Evolutionary conservation across 495 filamentous ascomycete genomes (phyloP).

Genomic region (Lichina pygmaea): DNA sequence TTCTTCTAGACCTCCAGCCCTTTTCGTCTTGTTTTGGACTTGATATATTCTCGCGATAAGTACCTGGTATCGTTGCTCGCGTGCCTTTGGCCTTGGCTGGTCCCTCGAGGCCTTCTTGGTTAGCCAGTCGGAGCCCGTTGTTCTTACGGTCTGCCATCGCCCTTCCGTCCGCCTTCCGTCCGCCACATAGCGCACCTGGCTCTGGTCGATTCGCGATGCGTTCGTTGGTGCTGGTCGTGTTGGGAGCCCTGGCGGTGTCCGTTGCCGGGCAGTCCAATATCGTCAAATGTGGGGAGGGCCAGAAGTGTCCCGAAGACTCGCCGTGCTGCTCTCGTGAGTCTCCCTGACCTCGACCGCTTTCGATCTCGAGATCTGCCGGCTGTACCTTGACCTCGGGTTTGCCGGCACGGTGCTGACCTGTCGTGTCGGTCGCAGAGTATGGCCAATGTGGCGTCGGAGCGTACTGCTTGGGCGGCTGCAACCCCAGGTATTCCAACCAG

Average conservation of each 20-base stretch:
- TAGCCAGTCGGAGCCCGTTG: no score
- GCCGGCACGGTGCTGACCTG: background rate
- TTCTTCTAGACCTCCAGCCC: no score
- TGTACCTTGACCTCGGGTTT: no score
- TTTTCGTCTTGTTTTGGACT: no score
- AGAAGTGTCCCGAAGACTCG: conserved; percentile 41
- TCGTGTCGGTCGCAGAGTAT: conserved; percentile 34
- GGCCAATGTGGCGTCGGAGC: conserved; percentile 80
- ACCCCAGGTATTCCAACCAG: conserved; percentile 52
- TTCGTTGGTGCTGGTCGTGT: background rate
- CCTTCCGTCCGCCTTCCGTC: no score
- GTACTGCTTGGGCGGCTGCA: conserved; percentile 90
- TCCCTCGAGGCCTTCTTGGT: no score
- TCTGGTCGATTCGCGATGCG: background rate
- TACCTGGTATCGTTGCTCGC: no score
- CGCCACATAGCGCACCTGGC: no score
- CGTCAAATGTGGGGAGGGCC: conserved; percentile 23
- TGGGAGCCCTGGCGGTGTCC: conserved; percentile 4
- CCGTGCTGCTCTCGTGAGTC: conserved; percentile 88
- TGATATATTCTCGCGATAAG: no score
- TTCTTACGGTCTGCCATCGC: no score
- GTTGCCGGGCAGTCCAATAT: conserved; percentile 8
- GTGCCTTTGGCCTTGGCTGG: no score
- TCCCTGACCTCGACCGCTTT: background rate
- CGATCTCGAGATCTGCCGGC: background rate